phyloP scores from a whole-genome alignment of 2,329 filamentous ascomycete species.

The Thyridium curvatum region DNA sequence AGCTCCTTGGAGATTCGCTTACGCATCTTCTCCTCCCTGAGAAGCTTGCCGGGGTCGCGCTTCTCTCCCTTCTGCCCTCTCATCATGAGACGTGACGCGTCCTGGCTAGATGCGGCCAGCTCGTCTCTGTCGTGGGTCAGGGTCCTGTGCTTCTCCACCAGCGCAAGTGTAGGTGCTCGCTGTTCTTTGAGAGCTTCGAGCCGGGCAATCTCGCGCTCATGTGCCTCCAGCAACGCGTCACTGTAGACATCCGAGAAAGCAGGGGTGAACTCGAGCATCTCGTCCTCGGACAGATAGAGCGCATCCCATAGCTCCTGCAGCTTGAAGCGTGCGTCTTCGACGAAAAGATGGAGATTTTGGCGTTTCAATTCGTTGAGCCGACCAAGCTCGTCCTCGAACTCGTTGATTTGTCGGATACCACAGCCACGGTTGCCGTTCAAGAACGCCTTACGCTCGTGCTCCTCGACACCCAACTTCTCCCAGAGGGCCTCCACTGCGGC shows the following conservation, averaged over 20 bases:
- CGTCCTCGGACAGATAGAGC: conserved; percentile 92
- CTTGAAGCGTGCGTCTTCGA: conserved; percentile 86
- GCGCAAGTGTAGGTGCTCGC: conserved; percentile 72
- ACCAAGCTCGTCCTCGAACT: conserved; percentile 86
- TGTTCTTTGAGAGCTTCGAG: conserved; percentile 81
- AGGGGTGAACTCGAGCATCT: conserved; percentile 97
- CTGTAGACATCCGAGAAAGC: conserved; percentile 97
- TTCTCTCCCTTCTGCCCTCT: conserved; percentile 90
- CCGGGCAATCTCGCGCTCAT: conserved; percentile 83
- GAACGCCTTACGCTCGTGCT: conserved; percentile 78
- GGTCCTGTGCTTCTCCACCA: conserved; percentile 77
- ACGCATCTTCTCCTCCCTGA: conserved; percentile 96
- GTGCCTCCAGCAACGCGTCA: conserved; percentile 88
- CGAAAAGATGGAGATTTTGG: conserved; percentile 91
- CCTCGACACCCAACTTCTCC: conserved; percentile 80
- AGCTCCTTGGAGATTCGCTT: conserved; percentile 96
- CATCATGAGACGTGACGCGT: conserved; percentile 86
- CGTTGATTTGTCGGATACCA: conserved; percentile 85
- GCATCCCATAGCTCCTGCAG: conserved; percentile 94
- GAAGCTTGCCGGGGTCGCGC: conserved; percentile 86
- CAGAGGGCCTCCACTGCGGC: conserved; percentile 78
- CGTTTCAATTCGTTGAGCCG: conserved; percentile 88
- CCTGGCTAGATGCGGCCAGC: conserved; percentile 83
- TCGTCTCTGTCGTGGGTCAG: conserved; percentile 84
- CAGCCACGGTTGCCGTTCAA: conserved; percentile 83